Evolutionary conservation across 2,329 filamentous ascomycete species (phyloP).

Genomic region (Claviceps cyperi): DNA sequence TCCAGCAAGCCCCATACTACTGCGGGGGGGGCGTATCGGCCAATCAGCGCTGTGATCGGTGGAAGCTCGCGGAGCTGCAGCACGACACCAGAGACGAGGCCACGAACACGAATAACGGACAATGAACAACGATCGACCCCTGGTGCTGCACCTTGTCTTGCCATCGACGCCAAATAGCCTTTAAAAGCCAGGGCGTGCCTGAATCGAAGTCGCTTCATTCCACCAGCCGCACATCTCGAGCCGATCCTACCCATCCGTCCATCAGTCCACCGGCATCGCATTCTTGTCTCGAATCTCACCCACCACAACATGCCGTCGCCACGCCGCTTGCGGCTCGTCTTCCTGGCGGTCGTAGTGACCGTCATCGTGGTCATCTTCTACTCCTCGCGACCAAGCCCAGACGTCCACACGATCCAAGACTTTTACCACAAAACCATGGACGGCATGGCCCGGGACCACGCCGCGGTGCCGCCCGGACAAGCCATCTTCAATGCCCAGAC

Average conservation of each 20-base stretch:
- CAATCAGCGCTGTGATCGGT: no score
- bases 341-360: conserved; percentile 47
- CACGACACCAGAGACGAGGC: no score
- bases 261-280: background rate
- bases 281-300: background rate
- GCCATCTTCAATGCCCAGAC: conserved; percentile 27
- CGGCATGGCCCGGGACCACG: conserved; percentile 29
- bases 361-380: conserved; percentile 61
- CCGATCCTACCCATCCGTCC: background rate
- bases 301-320: conserved; percentile 46
- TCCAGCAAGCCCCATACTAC: no score
- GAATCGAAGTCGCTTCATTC: no score
- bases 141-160: no score
- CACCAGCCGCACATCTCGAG: background rate
- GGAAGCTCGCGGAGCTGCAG: no score
- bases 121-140: no score
- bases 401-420: conserved; percentile 29
- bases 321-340: conserved; percentile 53
- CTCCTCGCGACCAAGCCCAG: conserved; percentile 40
- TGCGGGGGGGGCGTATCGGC: no score
- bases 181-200: no score
- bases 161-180: no score
- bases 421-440: conserved; percentile 47
- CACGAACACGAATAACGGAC: no score
- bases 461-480: conserved; percentile 15